Evolutionary conservation across 163 green algal species (phyloP).

Genomic region (Chlorella variabilis): DNA sequence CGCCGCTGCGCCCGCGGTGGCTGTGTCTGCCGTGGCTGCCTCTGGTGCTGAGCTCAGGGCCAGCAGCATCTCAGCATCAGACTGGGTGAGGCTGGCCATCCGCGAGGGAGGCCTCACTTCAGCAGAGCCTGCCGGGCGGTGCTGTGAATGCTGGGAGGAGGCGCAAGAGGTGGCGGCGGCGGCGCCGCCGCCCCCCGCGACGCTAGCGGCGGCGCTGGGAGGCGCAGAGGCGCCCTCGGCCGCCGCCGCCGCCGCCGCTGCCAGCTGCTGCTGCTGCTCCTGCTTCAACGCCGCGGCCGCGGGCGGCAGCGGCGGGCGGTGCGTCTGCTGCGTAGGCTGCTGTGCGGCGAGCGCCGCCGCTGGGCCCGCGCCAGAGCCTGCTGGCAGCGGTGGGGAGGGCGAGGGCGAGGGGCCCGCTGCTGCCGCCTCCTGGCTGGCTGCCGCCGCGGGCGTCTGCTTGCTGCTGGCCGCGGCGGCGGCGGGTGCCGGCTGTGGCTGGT

Average conservation of each 20-base stretch:
- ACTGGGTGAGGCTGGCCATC: not conserved
- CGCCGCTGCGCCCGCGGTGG: not conserved
- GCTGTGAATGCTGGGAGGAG: not conserved
- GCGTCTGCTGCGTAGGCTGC: not conserved
- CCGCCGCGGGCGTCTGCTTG: too few relatives aligned
- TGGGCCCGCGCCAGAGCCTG: too few relatives aligned
- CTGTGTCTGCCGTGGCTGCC: slow-evolving; percentile 10
- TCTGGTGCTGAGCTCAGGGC: not conserved
- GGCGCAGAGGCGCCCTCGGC: not conserved
- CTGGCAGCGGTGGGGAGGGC: too few relatives aligned
- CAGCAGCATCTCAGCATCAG: slow-evolving; percentile 28
- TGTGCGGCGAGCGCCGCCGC: not conserved
- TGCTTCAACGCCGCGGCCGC: not conserved
- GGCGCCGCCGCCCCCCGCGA: too few relatives aligned
- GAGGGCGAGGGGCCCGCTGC: too few relatives aligned
- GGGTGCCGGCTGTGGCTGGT: not conserved
- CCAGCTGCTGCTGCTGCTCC: slow-evolving; percentile 19
- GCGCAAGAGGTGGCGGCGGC: not conserved
- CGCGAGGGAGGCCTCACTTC: not conserved
- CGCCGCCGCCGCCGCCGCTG: not conserved
- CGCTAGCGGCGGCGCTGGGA: not conserved
- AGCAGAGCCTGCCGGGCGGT: not conserved
- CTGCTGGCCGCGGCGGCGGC: too few relatives aligned
- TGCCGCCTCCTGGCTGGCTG: too few relatives aligned
- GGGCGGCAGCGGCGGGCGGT: slow-evolving; percentile 9